Conservation (phyloP, 2,329 filamentous ascomycete genomes). For the Colletotrichum gigasporum region DNA sequence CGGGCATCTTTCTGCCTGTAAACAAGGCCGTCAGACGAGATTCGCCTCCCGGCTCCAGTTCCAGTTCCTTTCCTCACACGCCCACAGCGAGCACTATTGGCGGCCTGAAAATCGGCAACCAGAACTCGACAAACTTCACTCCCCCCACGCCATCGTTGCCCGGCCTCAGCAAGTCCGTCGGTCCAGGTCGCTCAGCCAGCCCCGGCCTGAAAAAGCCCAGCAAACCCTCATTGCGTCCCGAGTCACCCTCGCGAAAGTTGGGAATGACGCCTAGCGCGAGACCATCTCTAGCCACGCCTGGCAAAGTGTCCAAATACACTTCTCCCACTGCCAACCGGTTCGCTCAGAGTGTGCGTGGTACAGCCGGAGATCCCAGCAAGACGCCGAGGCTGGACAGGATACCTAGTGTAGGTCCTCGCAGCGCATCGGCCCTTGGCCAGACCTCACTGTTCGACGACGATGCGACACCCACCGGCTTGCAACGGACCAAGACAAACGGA, state of each 20-base stretch:
- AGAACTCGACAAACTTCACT: slow-evolving; percentile 69
- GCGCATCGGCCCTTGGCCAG: slow-evolving; percentile 66
- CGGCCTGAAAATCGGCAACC: slow-evolving; percentile 62
- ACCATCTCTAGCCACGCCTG: slow-evolving; percentile 66
- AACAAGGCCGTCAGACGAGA: slow-evolving; percentile 79
- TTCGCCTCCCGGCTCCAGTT: slow-evolving; percentile 59
- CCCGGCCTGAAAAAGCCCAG: slow-evolving; percentile 73
- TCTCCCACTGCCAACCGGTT: slow-evolving; percentile 71
- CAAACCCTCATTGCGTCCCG: slow-evolving; percentile 85
- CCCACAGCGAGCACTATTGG: slow-evolving; percentile 72
- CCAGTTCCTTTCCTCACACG: slow-evolving; percentile 68
- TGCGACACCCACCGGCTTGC: slow-evolving; percentile 61
- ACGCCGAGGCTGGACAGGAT: slow-evolving; percentile 57
- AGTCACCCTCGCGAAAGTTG: slow-evolving; percentile 81
- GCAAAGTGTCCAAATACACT: slow-evolving; percentile 62
- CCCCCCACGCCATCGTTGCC: slow-evolving; percentile 73
- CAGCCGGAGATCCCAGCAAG: slow-evolving; percentile 70
- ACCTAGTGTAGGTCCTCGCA: slow-evolving; percentile 64
- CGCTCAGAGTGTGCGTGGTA: slow-evolving; percentile 70
- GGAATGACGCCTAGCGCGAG: slow-evolving; percentile 70
- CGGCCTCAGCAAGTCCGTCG: slow-evolving; percentile 90
- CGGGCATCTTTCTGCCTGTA: slow-evolving; percentile 93
- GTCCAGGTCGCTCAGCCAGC: slow-evolving; percentile 74
- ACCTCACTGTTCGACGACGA: slow-evolving; percentile 62
- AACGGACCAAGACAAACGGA: slow-evolving; percentile 63